Conservation (phyloP, 345 rosid species). For the Microthlaspi erraticum region DNA sequence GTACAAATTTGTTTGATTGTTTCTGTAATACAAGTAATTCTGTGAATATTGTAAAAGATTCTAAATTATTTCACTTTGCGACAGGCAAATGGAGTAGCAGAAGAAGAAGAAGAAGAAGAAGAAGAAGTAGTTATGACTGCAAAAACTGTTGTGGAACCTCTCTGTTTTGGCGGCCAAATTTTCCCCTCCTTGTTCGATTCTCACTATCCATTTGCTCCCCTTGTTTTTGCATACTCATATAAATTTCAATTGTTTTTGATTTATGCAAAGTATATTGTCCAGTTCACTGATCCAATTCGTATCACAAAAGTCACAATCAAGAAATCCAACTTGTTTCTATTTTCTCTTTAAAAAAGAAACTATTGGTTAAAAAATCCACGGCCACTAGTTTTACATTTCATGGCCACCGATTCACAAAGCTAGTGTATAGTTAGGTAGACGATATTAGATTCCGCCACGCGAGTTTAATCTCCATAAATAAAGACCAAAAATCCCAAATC, state of each 20-base stretch:
- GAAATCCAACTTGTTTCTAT: not conserved
- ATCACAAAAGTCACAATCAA: not conserved
- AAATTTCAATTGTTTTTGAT: not conserved
- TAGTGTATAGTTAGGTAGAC: too few relatives aligned
- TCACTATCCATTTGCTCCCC: not conserved
- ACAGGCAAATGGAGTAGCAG: slow-evolving; percentile 20
- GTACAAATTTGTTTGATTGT: not conserved
- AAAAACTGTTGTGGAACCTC: not conserved
- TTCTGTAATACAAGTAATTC: not conserved
- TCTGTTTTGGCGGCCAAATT: not conserved
- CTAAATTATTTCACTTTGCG: not conserved
- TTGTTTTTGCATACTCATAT: not conserved
- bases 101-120: too few relatives aligned
- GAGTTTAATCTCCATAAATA: not conserved
- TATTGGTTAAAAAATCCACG: not conserved
- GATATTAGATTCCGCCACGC: not conserved
- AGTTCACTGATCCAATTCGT: not conserved
- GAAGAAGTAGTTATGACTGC: slow-evolving; percentile 13
- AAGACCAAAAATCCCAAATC: not conserved
- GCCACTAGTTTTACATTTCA: slow-evolving; percentile 9
- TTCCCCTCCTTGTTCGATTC: too few relatives aligned
- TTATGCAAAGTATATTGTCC: not conserved
- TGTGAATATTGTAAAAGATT: not conserved
- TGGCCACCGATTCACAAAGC: too few relatives aligned
- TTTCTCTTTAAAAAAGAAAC: not conserved